phyloP scores from a whole-genome alignment of 2,329 filamentous ascomycete species.

The Nigrospora oryzae region DNA sequence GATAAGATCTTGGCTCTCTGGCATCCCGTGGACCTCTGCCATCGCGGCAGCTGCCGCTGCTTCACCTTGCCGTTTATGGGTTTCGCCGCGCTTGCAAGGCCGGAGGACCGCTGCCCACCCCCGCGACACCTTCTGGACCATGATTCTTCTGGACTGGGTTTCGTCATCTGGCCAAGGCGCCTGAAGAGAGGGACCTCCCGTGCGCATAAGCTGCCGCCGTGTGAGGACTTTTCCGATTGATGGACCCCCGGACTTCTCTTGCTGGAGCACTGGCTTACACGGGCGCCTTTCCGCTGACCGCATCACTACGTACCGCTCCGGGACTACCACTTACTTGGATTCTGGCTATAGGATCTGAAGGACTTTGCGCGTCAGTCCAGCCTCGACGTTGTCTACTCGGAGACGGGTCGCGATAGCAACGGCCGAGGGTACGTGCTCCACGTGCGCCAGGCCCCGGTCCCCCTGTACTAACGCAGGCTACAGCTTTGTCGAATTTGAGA shows the following conservation, averaged over 20 bases:
- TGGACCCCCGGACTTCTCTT: constrained; percentile 16
- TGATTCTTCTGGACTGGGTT: constrained; percentile 15
- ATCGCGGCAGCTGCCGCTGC: constrained; percentile 8
- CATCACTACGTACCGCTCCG: constrained; percentile 30
- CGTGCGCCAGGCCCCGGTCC: not conserved
- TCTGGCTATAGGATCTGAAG: constrained; percentile 93
- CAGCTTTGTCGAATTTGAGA: constrained; percentile 98
- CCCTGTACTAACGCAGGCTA: constrained; percentile 4
- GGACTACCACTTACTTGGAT: constrained; percentile 71
- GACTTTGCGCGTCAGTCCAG: constrained; percentile 97
- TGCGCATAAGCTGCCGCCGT: constrained; percentile 11
- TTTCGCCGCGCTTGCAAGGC: constrained; percentile 16
- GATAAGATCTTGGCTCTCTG: constrained; percentile 10
- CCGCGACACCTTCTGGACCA: not conserved
- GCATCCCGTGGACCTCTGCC: not conserved
- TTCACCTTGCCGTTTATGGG: constrained; percentile 16
- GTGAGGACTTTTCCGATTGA: constrained; percentile 18
- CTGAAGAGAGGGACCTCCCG: constrained; percentile 15
- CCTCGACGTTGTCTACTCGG: constrained; percentile 95
- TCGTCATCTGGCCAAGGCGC: constrained; percentile 19
- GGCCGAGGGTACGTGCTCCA: constrained; percentile 69
- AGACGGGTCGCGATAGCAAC: constrained; percentile 86
- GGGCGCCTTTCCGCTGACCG: constrained; percentile 12
- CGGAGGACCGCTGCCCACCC: constrained; percentile 8
- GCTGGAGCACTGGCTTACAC: constrained; percentile 1